These are phyloP conservation scores for Pascua sp. DNA, from an alignment of 1,284 basidiomycete species.

Conservation along the genomic window DNA sequence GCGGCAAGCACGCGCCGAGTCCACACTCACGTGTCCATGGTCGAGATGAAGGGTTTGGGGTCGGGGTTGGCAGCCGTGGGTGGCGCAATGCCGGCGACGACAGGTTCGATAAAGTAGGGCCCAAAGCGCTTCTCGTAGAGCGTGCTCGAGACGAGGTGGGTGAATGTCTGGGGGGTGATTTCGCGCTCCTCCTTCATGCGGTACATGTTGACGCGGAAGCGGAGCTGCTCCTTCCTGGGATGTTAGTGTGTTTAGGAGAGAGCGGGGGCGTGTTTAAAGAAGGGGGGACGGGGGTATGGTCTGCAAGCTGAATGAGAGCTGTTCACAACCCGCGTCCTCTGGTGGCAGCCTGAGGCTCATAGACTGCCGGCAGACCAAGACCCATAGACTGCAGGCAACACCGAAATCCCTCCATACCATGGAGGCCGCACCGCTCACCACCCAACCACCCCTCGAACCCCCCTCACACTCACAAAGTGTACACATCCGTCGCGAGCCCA, in stretches of 20 bases:
- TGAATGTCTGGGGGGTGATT: conserved; percentile 94
- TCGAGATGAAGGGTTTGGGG: conserved; percentile 90
- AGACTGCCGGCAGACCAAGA: no score
- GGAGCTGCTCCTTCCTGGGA: conserved; percentile 74
- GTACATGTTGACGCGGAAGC: conserved; percentile 98
- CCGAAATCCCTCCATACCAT: neutral
- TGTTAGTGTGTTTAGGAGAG: conserved; percentile 6
- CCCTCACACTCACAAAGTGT: conserved; percentile 66
- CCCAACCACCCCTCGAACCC: neutral
- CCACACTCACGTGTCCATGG: conserved; percentile 69
- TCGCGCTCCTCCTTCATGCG: conserved; percentile 98
- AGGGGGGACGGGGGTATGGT: neutral
- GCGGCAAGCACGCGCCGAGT: no score
- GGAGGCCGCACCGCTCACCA: neutral
- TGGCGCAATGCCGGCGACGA: conserved; percentile 83
- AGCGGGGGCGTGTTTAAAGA: no score
- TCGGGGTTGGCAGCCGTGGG: conserved; percentile 59
- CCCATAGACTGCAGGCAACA: neutral
- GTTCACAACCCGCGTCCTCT: no score
- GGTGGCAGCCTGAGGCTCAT: no score
- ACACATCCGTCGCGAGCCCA: conserved; percentile 89
- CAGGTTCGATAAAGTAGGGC: conserved; percentile 95
- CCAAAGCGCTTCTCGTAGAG: conserved; percentile 95
- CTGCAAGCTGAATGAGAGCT: neutral
- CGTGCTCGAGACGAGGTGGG: conserved; percentile 93